Conservation (phyloP, 2,329 filamentous ascomycete species). For the Fusarium tuaranense region DNA sequence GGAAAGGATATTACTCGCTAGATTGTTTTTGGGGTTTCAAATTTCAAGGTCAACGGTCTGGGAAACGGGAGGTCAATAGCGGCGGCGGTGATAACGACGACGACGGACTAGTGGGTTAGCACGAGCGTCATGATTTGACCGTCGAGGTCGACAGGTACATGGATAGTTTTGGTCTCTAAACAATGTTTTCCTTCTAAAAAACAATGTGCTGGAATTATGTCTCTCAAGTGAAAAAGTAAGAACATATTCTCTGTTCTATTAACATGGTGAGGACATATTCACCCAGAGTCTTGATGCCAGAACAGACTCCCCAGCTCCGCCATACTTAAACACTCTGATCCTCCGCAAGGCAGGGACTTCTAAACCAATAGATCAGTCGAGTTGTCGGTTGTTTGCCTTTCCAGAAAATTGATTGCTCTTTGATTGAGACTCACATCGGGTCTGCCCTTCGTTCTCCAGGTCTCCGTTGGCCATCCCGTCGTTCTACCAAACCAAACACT, state of each 20-base stretch:
- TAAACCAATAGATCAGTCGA: background rate
- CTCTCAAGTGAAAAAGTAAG: background rate
- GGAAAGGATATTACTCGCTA: background rate
- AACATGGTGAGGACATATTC: background rate
- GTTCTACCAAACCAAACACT: background rate
- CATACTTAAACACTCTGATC: background rate
- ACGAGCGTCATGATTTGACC: background rate
- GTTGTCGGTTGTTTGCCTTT: background rate
- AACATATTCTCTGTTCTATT: background rate
- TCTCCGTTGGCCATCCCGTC: background rate
- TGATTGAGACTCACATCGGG: background rate
- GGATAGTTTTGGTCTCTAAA: background rate
- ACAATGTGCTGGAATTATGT: background rate
- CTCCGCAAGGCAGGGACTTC: background rate
- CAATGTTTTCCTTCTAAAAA: background rate
- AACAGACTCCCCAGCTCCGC: background rate
- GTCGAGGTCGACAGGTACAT: background rate
- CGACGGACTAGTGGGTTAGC: background rate
- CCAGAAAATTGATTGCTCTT: background rate
- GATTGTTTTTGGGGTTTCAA: background rate
- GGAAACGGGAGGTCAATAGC: no score
- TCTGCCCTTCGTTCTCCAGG: background rate
- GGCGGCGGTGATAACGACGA: no score
- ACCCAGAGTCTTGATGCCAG: background rate
- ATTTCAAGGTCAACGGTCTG: background rate